Evolutionary conservation across 2,329 filamentous ascomycete genomes (phyloP).

Genomic region (Epicoccum nigrum): DNA sequence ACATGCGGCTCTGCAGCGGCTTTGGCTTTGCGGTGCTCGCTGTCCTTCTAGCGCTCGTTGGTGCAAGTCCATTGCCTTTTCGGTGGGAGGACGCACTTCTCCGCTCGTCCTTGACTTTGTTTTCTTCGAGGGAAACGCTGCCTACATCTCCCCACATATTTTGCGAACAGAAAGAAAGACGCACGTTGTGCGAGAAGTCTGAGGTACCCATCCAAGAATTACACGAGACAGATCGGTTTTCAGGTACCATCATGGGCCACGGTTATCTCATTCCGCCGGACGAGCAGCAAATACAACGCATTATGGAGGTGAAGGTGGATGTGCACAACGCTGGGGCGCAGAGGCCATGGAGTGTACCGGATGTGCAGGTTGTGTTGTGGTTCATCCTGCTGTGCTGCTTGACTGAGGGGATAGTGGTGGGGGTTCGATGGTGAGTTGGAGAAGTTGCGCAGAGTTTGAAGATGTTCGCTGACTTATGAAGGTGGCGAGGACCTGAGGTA

Average conservation of each 20-base stretch:
- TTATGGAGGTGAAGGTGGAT: constrained; percentile 2
- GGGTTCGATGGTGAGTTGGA: constrained; percentile 1
- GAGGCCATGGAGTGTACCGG: neutral
- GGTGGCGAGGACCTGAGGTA: neutral
- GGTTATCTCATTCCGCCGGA: neutral
- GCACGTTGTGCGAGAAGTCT: too few relatives aligned
- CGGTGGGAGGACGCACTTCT: too few relatives aligned
- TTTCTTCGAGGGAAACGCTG: too few relatives aligned
- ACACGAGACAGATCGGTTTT: neutral
- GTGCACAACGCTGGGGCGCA: neutral
- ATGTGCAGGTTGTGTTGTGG: constrained; percentile 7
- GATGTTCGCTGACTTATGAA: neutral
- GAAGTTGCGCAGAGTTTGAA: neutral
- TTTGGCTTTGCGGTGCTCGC: too few relatives aligned
- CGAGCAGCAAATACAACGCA: neutral
- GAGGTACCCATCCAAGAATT: too few relatives aligned
- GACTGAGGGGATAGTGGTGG: neutral
- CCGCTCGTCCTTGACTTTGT: too few relatives aligned
- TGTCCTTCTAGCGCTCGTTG: too few relatives aligned
- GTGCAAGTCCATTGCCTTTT: too few relatives aligned
- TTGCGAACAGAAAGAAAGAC: too few relatives aligned
- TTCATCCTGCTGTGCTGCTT: constrained; percentile 10
- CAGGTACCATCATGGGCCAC: neutral
- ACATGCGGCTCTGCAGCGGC: too few relatives aligned
- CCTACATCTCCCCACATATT: too few relatives aligned